A percentile compares a stretch with the other conserved stretches of the same genome.
Conservation (phyloP, 2,329 filamentous ascomycete genomes). For the Pyrenochaeta sp. region DNA sequence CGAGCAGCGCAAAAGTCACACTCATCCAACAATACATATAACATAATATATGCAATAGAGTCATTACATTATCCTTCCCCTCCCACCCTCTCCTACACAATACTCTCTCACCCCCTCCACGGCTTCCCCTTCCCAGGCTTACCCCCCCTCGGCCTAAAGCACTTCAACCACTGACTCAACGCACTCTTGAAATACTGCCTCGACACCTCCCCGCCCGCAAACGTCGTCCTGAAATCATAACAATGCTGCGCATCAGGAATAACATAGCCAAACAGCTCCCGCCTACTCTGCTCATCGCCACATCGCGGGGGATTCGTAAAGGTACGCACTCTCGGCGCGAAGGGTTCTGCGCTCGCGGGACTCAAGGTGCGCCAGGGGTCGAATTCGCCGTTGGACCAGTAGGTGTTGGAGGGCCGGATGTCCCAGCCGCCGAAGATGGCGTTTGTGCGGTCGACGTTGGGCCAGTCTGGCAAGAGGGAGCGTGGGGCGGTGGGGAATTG, state of each 20-base stretch:
- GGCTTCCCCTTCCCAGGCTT: conserved; percentile 6
- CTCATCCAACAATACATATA: too few species aligned
- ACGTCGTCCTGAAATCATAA: conserved; percentile 56
- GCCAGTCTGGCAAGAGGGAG: conserved; percentile 53
- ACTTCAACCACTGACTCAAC: conserved; percentile 57
- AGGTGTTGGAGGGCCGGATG: conserved; percentile 61
- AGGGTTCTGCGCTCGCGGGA: conserved; percentile 52
- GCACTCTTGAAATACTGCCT: conserved; percentile 52
- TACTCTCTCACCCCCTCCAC: conserved; percentile 6
- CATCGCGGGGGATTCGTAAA: conserved; percentile 54
- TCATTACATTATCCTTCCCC: neutral
- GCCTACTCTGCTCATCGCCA: conserved; percentile 44
- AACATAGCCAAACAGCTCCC: conserved; percentile 59
- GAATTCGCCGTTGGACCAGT: conserved; percentile 60
- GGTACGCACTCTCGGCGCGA: conserved; percentile 50
- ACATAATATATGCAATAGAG: neutral
- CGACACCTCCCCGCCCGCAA: conserved; percentile 44
- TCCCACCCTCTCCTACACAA: neutral
- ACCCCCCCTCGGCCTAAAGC: conserved; percentile 42
- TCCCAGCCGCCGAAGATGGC: conserved; percentile 59
- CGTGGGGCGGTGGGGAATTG: conserved; percentile 57
- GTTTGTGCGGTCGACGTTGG: conserved; percentile 53
- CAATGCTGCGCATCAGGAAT: conserved; percentile 58
- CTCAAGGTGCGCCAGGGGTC: conserved; percentile 62
- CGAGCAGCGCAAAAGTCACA: too few species aligned